phyloP scores from a whole-genome alignment of 306 rosid genomes.

The Begonia peltatifolia region DNA sequence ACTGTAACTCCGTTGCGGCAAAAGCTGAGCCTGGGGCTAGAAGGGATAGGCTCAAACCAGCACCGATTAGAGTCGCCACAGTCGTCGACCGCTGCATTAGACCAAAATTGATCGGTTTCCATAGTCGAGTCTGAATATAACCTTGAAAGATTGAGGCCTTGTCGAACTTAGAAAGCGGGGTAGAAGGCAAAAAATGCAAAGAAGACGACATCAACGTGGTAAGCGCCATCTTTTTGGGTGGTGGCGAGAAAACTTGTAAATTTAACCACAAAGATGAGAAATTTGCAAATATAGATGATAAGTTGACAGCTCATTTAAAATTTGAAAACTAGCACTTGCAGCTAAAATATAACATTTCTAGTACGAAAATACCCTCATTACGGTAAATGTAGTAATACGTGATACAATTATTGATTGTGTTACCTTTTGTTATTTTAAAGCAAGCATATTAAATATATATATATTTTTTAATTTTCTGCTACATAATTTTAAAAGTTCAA shows the following conservation, averaged over 20 bases:
- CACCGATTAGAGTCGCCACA: conserved; percentile 29
- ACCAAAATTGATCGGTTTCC: conserved; percentile 4
- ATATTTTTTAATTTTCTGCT: no score
- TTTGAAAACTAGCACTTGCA: no score
- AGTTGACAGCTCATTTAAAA: no score
- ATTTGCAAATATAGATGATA: no score
- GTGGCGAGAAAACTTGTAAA: not conserved
- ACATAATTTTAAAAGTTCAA: no score
- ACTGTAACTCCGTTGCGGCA: conserved; percentile 33
- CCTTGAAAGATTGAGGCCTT: conserved; percentile 1
- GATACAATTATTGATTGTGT: no score
- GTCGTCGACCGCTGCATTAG: conserved; percentile 7
- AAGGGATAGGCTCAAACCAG: conserved; percentile 28
- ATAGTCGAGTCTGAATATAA: not conserved
- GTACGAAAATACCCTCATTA: no score
- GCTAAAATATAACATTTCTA: no score
- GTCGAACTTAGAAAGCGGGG: not conserved
- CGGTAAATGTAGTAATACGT: no score
- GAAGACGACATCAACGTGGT: conserved; percentile 9
- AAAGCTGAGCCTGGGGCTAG: conserved; percentile 41
- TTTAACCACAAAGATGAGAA: not conserved
- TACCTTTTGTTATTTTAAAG: no score
- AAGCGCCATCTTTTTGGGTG: conserved; percentile 8
- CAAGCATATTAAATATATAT: no score
- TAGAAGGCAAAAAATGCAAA: not conserved